These are phyloP conservation scores for Debaryomyces sp. DNA, from an alignment of 1,139 yeast species.

Conservation along the genomic window DNA sequence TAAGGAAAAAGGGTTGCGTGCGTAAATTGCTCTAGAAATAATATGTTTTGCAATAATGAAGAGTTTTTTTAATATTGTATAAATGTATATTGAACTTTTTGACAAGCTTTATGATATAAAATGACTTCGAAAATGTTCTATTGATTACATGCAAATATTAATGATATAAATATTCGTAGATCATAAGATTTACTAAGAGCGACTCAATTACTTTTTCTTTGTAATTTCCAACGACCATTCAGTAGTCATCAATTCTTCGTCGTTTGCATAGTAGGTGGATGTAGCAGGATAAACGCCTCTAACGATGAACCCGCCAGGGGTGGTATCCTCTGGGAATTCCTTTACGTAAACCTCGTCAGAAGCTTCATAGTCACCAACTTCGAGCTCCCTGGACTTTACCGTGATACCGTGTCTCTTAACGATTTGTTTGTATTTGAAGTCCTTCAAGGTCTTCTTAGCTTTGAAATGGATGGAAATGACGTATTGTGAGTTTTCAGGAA, in stretches of 20 bases:
- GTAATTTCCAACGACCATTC: constrained; percentile 42
- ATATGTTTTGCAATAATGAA: not conserved
- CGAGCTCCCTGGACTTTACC: constrained; percentile 33
- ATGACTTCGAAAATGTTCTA: not conserved
- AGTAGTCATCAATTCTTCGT: constrained; percentile 27
- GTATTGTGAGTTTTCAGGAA: constrained; percentile 46
- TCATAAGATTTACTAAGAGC: not conserved
- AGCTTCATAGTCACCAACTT: constrained; percentile 37
- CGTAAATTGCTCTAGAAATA: not conserved
- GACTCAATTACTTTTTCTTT: constrained; percentile 19
- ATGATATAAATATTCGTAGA: not conserved
- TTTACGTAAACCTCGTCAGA: constrained; percentile 30
- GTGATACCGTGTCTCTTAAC: constrained; percentile 43
- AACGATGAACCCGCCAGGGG: constrained; percentile 46
- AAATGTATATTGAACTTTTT: not conserved
- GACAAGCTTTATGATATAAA: not conserved
- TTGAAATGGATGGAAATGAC: constrained; percentile 36
- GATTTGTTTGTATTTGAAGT: constrained; percentile 40
- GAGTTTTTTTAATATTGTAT: not conserved
- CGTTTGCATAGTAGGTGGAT: constrained; percentile 39
- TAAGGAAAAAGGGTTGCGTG: not conserved
- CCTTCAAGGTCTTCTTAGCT: constrained; percentile 33
- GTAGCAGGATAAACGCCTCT: constrained; percentile 40
- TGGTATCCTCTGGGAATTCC: constrained; percentile 37
- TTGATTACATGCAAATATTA: not conserved